phyloP scores from a whole-genome alignment of 192 early-diverging fungal genomes.

The Backusella australiensis region DNA sequence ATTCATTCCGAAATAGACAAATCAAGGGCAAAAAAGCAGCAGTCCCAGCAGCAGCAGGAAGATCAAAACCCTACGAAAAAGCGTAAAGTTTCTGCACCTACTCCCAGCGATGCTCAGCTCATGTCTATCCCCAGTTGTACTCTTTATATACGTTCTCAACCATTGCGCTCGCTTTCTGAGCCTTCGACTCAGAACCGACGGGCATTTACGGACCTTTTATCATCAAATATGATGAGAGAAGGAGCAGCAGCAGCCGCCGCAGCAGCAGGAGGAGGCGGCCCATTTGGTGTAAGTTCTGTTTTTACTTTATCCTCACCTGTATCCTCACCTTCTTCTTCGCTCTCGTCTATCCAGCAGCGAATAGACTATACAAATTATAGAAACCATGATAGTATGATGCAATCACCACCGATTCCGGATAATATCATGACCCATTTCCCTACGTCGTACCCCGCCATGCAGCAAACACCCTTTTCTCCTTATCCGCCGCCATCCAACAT shows the following conservation, averaged over 20 bases:
- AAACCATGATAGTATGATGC: not conserved
- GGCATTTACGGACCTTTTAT: slow-evolving; percentile 1
- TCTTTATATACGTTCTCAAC: slow-evolving; percentile 11
- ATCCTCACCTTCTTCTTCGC: not conserved
- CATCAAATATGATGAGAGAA: slow-evolving; percentile 7
- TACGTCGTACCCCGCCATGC: not conserved
- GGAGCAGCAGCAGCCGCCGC: not conserved
- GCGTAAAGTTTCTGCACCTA: not conserved
- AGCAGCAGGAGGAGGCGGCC: not conserved
- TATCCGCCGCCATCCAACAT: not conserved
- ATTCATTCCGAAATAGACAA: slow-evolving; percentile 8
- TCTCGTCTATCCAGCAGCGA: not conserved
- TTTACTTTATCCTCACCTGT: slow-evolving; percentile 2
- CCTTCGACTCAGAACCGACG: slow-evolving; percentile 9
- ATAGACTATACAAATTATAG: slow-evolving; percentile 7
- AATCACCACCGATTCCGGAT: slow-evolving; percentile 8
- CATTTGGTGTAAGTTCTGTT: slow-evolving; percentile 2
- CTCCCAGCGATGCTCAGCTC: not conserved
- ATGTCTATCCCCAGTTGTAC: slow-evolving; percentile 9
- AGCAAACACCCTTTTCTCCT: not conserved
- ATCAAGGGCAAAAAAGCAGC: not conserved
- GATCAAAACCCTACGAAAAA: slow-evolving; percentile 2
- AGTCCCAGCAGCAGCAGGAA: not conserved
- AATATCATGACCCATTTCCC: not conserved
- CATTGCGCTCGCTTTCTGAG: slow-evolving; percentile 2